These are phyloP conservation scores for Hypericum perforatum DNA, from an alignment of 345 rosid species.

Conservation along the genomic window DNA sequence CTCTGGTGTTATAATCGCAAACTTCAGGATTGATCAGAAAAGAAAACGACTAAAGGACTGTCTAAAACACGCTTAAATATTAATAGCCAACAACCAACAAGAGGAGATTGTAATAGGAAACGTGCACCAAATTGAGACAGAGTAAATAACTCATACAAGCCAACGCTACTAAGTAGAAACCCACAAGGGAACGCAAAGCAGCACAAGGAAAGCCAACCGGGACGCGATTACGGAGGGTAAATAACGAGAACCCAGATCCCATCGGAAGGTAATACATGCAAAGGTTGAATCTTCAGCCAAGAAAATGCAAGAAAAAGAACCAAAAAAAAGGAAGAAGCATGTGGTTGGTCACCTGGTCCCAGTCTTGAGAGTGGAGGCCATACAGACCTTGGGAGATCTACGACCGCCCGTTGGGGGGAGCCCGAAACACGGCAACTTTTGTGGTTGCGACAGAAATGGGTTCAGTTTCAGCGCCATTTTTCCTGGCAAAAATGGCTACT, in stretches of 20 bases:
- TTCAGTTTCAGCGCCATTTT: slow-evolving; percentile 65
- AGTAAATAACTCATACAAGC: too few relatives aligned
- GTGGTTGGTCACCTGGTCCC: slow-evolving; percentile 51
- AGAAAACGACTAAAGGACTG: too few relatives aligned
- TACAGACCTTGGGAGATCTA: slow-evolving; percentile 68
- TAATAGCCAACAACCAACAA: too few relatives aligned
- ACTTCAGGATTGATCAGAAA: too few relatives aligned
- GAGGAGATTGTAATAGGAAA: too few relatives aligned
- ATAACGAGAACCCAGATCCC: background rate
- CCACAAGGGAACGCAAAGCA: too few relatives aligned
- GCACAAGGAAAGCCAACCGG: too few relatives aligned
- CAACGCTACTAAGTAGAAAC: too few relatives aligned
- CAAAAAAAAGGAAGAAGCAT: slow-evolving; percentile 10
- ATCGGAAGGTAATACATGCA: background rate
- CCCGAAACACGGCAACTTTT: slow-evolving; percentile 41
- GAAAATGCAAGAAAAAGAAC: background rate
- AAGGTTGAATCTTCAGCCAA: slow-evolving; percentile 5
- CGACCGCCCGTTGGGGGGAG: slow-evolving; percentile 45
- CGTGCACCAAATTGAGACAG: too few relatives aligned
- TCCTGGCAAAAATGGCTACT: background rate
- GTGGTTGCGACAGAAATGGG: slow-evolving; percentile 42
- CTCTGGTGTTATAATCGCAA: too few relatives aligned
- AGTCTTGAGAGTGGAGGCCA: slow-evolving; percentile 67
- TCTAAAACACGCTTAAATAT: too few relatives aligned
- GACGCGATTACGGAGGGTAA: background rate